Base-by-base conservation (phyloP, 176 grass and related monocot genomes). In the Cenchrus purpureus region DNA sequence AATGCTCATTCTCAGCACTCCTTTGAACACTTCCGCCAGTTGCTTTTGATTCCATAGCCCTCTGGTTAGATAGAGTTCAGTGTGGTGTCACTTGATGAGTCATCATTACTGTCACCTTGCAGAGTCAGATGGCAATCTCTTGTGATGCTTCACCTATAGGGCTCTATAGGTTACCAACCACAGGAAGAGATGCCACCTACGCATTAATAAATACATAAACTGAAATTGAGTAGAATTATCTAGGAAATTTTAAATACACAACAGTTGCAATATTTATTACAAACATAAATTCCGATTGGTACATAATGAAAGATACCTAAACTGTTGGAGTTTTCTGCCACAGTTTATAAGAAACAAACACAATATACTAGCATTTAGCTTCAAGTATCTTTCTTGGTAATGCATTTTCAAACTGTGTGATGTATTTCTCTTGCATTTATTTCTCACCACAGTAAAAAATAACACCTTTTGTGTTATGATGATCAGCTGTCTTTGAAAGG, bases 401-500 rank as follows among this genome's bases (percentile, higher is more conserved):
- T 81, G n/a, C 17, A 53, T 70, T 49, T 74, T 70, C 29, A 37
- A 8, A 11, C 46, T 37, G 12, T 48, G 17, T 12, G 10, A 5
- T 54, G 12, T 49, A 20, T 28, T 83, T 40, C 37, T 40, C 4
- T n/a, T 68, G 32, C 37, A 48, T 51, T 78, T 73, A 73, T 78
- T 73, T 66, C 28, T 49, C 0, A 86, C 61, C 29, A 14, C 83
- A 65, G 9, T 71, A 69, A 57, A 73, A 59, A 59, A 62, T 76
- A 65, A 80, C 34, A 71, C 72, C 79, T 4, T 4, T 12, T 82
- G 5, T 88, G 29, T 80, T 78, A 12, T 78, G 50, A 34, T 74
- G 50, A 76, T 10, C 82, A 98, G 93, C 80, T 87, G 74, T 95
- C 45, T 98, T 98, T 83, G 89, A 94, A 82, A 91, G 86, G 74